These are phyloP conservation scores for Cordyceps farinosa DNA, from an alignment of 2,329 filamentous ascomycete genomes.

Conservation along the genomic window DNA sequence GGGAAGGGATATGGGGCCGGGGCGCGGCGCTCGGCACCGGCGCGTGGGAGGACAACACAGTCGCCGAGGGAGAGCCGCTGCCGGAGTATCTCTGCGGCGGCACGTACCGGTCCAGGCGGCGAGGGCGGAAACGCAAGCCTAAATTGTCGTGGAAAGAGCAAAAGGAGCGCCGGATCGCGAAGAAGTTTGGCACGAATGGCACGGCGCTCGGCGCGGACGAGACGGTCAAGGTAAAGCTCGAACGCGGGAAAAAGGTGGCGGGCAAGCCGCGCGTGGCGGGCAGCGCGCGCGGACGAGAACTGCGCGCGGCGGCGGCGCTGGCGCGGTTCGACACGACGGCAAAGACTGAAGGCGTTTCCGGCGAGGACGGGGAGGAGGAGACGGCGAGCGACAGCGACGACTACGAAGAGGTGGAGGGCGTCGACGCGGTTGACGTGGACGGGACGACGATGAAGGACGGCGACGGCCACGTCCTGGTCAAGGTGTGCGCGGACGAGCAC, in stretches of 20 bases:
- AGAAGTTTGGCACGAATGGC: slow-evolving; percentile 73
- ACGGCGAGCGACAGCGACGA: slow-evolving; percentile 47
- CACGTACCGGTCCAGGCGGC: slow-evolving; percentile 62
- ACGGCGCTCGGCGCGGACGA: slow-evolving; percentile 67
- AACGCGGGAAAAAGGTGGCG: slow-evolving; percentile 59
- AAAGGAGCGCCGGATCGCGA: slow-evolving; percentile 67
- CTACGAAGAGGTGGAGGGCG: slow-evolving; percentile 40
- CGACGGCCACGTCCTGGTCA: slow-evolving; percentile 65
- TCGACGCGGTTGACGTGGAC: slow-evolving; percentile 56
- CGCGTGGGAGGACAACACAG: slow-evolving; percentile 43
- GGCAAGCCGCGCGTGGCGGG: slow-evolving; percentile 70
- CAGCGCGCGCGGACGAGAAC: slow-evolving; percentile 69
- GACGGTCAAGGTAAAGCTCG: slow-evolving; percentile 59
- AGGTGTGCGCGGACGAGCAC: slow-evolving; percentile 69
- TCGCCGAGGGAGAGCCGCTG: slow-evolving; percentile 52
- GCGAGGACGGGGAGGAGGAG: slow-evolving; percentile 33
- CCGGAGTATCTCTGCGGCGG: slow-evolving; percentile 78
- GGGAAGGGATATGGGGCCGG: slow-evolving; percentile 79
- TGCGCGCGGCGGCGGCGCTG: slow-evolving; percentile 72
- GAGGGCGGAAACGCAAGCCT: slow-evolving; percentile 52
- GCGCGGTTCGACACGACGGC: slow-evolving; percentile 64
- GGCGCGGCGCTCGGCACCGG: slow-evolving; percentile 62
- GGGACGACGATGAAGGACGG: slow-evolving; percentile 62
- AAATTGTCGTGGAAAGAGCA: slow-evolving; percentile 62
- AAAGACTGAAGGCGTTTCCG: slow-evolving; percentile 41